Evolutionary conservation across 148 eudicot species (phyloP), one percentile per base, ranked within the genome.

Genomic region (Fallopia convolvulus): DNA sequence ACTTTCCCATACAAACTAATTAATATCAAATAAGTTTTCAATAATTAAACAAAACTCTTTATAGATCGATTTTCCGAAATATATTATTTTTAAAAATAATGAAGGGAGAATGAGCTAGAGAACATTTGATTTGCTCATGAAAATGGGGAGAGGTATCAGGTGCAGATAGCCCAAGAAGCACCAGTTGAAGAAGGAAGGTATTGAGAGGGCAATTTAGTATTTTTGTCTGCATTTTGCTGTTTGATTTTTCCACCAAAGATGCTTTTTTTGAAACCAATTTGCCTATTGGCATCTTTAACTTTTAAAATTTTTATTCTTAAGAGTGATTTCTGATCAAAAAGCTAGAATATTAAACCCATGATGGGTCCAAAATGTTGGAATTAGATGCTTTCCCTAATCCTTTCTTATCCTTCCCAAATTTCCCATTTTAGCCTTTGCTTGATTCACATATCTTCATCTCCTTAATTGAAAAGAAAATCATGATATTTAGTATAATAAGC

Each of bases 361-460:
- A 68, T 68, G 72, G 72, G 72, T 68, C 72, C 72, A 68, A 68
- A 68, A 68, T 39, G 72, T 39, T 68, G 46, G 72, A 68, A 23
- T 36, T 14, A 1, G 44, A 33, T 68, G 72, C 72, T 68, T 36
- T 68, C 72, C 39, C 44, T 68, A 68, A 68, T 68, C 39, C 72
- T 68, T 68, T 36, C 72, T 68, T 68, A 68, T 68, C 72, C 72
- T 39, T 66, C 44, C 41, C 36, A 4, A 32, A 32, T 12, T 36
- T 66, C 44, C 72, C 14, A 14, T 1, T 33, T 68, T 17, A 68
- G 44, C 72, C 44, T 68, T 36, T 68, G 72, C 20, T 68, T 68
- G 46, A 68, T 68, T 33, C 72, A 17, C 42, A 14, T 68, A 39
- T 15, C 44, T 68, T 68, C 72, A 33, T 33, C 72, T 68, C 72